A percentile compares a stretch with the other conserved stretches of the same genome.
These are phyloP conservation scores for Maudiozyma humilis DNA, from an alignment of 1,139 yeast genomes.

Conservation along the genomic window DNA sequence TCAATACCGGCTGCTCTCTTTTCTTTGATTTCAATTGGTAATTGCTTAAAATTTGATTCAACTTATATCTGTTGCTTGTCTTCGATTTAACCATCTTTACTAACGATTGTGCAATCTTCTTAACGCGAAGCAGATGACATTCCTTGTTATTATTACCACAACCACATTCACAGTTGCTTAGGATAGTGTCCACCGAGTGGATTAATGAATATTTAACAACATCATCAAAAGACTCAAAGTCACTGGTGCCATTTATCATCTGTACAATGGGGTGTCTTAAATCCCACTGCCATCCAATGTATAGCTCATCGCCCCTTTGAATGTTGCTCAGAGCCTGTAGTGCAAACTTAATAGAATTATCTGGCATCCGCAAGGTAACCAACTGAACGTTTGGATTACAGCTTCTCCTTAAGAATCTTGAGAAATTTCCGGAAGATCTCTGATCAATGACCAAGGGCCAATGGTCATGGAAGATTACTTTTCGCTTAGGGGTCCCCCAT, in stretches of 20 bases:
- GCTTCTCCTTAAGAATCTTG: slow-evolving; percentile 68
- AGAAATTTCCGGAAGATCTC: slow-evolving; percentile 66
- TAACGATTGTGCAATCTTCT: slow-evolving; percentile 35
- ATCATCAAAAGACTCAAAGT: slow-evolving; percentile 37
- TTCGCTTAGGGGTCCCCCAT: slow-evolving; percentile 83
- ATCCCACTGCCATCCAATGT: slow-evolving; percentile 89
- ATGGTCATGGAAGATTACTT: slow-evolving; percentile 48
- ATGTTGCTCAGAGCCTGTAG: slow-evolving; percentile 54
- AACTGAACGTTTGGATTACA: slow-evolving; percentile 73
- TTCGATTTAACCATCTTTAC: slow-evolving; percentile 28
- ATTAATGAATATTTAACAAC: slow-evolving; percentile 47
- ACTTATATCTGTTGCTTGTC: slow-evolving; percentile 28
- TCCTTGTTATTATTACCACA: slow-evolving; percentile 40
- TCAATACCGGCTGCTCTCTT: slow-evolving; percentile 30
- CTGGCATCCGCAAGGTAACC: slow-evolving; percentile 41
- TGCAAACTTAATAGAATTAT: slow-evolving; percentile 42
- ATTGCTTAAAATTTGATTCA: slow-evolving; percentile 27
- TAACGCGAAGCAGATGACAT: slow-evolving; percentile 54
- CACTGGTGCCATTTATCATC: slow-evolving; percentile 37
- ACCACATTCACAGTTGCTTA: slow-evolving; percentile 67
- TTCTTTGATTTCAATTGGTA: slow-evolving; percentile 25
- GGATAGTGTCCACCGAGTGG: slow-evolving; percentile 51
- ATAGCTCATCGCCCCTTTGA: slow-evolving; percentile 54
- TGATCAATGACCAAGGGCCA: slow-evolving; percentile 65
- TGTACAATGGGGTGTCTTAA: slow-evolving; percentile 59